Conservation (phyloP, 805 yeast species). For the Spencermartinsiella europaea region DNA sequence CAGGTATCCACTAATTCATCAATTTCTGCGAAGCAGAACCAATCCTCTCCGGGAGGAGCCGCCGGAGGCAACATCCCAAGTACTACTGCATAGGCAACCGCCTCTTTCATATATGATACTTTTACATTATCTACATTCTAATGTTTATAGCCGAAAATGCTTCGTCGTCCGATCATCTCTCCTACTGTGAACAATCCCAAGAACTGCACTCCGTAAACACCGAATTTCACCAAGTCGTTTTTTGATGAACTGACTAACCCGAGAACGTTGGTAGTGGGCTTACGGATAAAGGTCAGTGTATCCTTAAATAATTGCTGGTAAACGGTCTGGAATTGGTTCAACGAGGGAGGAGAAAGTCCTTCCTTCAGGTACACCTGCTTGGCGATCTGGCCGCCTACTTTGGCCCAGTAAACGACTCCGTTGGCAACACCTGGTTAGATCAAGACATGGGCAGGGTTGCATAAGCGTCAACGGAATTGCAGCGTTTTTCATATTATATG, state of each 20-base stretch:
- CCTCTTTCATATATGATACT: no score
- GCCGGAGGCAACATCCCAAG: no score
- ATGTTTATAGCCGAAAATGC: slow-evolving; percentile 69
- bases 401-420: slow-evolving; percentile 70
- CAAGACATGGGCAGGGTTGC: slow-evolving; percentile 1
- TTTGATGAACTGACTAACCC: slow-evolving; percentile 45
- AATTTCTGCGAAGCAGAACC: no score
- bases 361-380: slow-evolving; percentile 86
- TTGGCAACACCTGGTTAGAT: slow-evolving; percentile 35
- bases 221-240: slow-evolving; percentile 57
- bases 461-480: no score
- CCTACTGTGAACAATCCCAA: slow-evolving; percentile 91
- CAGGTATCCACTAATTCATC: no score
- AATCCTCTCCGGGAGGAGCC: no score
- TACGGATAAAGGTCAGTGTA: slow-evolving; percentile 29
- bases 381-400: slow-evolving; percentile 58
- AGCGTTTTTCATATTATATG: no score
- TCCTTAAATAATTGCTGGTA: slow-evolving; percentile 52
- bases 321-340: slow-evolving; percentile 68
- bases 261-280: slow-evolving; percentile 44
- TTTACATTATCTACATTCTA: slow-evolving; percentile 2
- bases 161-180: slow-evolving; percentile 94
- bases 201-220: slow-evolving; percentile 75
- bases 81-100: no score
- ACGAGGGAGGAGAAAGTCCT: slow-evolving; percentile 86